A percentile compares a stretch with the other conserved stretches of the same genome.
phyloP scores from a whole-genome alignment of 2,329 filamentous ascomycete genomes.

The Neophaeococcomyces mojaviensis region DNA sequence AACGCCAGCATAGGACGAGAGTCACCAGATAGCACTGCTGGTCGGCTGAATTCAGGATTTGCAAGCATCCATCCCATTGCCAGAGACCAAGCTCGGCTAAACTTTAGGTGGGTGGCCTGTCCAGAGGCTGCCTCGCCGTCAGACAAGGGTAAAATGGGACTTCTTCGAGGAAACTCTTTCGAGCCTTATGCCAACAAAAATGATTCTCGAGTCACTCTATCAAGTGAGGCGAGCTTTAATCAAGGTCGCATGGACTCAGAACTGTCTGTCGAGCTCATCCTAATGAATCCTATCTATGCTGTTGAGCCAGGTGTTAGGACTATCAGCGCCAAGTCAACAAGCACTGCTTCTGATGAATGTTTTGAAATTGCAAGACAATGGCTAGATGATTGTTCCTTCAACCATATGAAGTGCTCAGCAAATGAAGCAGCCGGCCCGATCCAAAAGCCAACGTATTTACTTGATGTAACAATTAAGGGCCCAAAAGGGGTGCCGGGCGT shows the following conservation, averaged over 20 bases:
- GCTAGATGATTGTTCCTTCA: constrained; percentile 23
- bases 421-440: constrained; percentile 11
- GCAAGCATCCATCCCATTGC: constrained; percentile 20
- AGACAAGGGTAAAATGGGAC: background rate
- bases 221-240: background rate
- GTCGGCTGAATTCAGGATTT: background rate
- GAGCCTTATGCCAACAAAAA: background rate
- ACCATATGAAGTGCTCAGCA: constrained; percentile 24
- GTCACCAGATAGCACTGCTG: constrained; percentile 4
- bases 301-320: constrained; percentile 22
- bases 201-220: constrained; percentile 4
- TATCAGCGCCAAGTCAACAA: constrained; percentile 16
- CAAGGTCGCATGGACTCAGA: constrained; percentile 1
- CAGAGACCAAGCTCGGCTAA: constrained; percentile 20
- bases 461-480: constrained; percentile 21
- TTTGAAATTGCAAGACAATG: constrained; percentile 21
- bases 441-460: constrained; percentile 22
- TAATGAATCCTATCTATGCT: constrained; percentile 21
- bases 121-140: background rate
- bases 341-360: constrained; percentile 19
- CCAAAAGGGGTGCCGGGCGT: constrained; percentile 17
- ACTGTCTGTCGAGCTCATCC: constrained; percentile 17
- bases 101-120: constrained; percentile 19
- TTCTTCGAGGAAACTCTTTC: background rate
- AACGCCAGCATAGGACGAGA: constrained; percentile 1